Evolutionary conservation across 2,329 filamentous ascomycete genomes (phyloP).

Genomic region (Ciborinia camelliae): DNA sequence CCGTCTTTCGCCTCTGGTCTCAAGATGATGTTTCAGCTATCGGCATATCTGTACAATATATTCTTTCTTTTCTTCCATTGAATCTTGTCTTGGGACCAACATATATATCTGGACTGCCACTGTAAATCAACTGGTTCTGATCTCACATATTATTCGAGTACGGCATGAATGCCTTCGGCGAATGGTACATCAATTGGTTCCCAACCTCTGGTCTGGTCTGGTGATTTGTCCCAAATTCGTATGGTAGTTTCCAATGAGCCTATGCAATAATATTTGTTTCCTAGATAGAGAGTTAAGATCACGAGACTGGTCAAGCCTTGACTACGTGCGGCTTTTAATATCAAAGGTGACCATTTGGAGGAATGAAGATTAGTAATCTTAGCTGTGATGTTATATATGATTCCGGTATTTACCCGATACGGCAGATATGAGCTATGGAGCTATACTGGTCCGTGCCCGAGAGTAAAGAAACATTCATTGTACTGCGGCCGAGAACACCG

Average conservation of each 20-base stretch:
- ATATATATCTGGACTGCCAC: neutral
- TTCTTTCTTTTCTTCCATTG: neutral
- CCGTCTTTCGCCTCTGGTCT: neutral
- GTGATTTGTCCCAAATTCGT: neutral
- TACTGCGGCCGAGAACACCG: conserved; percentile 16
- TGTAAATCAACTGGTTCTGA: neutral
- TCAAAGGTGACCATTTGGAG: no score
- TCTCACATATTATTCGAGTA: neutral
- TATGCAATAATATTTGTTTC: no score
- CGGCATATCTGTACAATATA: neutral
- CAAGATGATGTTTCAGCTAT: neutral
- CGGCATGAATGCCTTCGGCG: neutral
- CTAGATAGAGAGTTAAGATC: no score
- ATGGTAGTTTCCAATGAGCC: neutral
- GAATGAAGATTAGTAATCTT: neutral
- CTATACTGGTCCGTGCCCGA: neutral
- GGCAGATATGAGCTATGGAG: no score
- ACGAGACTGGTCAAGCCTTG: no score
- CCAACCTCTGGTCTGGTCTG: no score
- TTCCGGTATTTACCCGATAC: neutral
- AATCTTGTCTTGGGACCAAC: neutral
- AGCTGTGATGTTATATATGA: no score
- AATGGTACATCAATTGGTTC: neutral
- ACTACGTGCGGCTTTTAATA: no score
- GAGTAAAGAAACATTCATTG: neutral